These are phyloP conservation scores for Candida coquimbonensis DNA, from an alignment of 805 yeast genomes.

Conservation along the genomic window DNA sequence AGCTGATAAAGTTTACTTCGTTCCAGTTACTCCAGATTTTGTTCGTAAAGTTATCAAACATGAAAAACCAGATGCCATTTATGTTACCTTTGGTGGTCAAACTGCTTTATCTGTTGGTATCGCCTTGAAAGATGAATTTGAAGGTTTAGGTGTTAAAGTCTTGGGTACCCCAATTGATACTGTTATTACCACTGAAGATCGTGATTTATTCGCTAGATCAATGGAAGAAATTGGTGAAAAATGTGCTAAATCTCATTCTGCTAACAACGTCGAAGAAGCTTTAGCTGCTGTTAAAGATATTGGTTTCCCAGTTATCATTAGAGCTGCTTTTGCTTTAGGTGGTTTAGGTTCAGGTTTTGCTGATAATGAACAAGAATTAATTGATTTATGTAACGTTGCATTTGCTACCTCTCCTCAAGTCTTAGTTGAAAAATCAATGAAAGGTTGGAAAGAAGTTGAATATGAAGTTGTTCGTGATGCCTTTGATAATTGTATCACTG, in stretches of 20 bases:
- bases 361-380: conserved; percentile 73
- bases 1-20: conserved; percentile 95
- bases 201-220: conserved; percentile 90
- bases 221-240: conserved; percentile 94
- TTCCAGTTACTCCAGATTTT: conserved; percentile 96
- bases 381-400: conserved; percentile 81
- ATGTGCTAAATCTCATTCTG: conserved; percentile 91
- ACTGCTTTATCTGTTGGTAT: conserved; percentile 97
- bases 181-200: conserved; percentile 94
- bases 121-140: conserved; percentile 91
- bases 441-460: conserved; percentile 99
- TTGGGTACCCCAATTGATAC: conserved; percentile 96
- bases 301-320: conserved; percentile 91
- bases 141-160: conserved; percentile 83
- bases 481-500: conserved; percentile 95
- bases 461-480: conserved; percentile 98
- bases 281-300: conserved; percentile 75
- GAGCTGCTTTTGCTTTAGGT: conserved; percentile 97
- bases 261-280: conserved; percentile 75
- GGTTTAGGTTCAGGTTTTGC: conserved; percentile 99
- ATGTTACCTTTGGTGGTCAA: conserved; percentile 98
- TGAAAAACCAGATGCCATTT: conserved; percentile 96
- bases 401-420: conserved; percentile 96
- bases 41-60: conserved; percentile 91
- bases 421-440: conserved; percentile 91